Conservation (phyloP, 2,329 filamentous ascomycete species). For the Mycosphaerelloides madeirae region DNA sequence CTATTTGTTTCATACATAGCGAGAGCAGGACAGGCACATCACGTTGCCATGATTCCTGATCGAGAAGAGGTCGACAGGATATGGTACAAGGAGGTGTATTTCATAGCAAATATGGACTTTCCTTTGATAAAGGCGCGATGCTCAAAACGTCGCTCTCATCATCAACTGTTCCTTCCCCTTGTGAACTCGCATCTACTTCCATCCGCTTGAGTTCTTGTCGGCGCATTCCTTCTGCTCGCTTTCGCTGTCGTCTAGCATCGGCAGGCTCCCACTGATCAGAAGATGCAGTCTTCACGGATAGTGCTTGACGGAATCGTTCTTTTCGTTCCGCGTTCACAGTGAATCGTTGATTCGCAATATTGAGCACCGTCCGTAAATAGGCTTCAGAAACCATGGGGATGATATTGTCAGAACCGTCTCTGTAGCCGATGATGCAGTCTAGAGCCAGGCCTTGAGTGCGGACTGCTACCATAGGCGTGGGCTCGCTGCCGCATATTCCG, state of each 20-base stretch:
- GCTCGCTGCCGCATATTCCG: constrained; percentile 14
- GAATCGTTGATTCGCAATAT: constrained; percentile 71
- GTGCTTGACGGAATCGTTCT: constrained; percentile 55
- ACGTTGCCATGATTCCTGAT: no score
- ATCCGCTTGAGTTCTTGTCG: constrained; percentile 11
- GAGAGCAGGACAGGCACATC: no score
- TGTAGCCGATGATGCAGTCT: constrained; percentile 70
- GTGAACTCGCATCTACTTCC: neutral
- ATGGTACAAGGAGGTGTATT: no score
- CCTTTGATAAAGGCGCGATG: no score
- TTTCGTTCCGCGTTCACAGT: constrained; percentile 64
- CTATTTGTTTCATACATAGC: no score
- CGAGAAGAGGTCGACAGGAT: no score
- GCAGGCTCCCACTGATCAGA: constrained; percentile 36
- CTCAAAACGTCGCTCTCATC: no score
- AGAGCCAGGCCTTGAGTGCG: constrained; percentile 77
- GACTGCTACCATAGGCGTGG: constrained; percentile 74
- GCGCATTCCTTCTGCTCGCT: constrained; percentile 45
- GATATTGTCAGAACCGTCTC: constrained; percentile 38
- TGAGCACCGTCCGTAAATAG: constrained; percentile 64
- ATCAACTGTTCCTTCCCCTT: no score
- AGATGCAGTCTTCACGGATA: constrained; percentile 38
- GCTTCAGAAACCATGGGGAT: constrained; percentile 57
- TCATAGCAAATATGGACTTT: no score
- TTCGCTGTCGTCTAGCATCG: constrained; percentile 35